Evolutionary conservation across 441 rosid genomes (phyloP), one percentile per base, ranked within the genome.

Genomic region (Populus hybrid): DNA sequence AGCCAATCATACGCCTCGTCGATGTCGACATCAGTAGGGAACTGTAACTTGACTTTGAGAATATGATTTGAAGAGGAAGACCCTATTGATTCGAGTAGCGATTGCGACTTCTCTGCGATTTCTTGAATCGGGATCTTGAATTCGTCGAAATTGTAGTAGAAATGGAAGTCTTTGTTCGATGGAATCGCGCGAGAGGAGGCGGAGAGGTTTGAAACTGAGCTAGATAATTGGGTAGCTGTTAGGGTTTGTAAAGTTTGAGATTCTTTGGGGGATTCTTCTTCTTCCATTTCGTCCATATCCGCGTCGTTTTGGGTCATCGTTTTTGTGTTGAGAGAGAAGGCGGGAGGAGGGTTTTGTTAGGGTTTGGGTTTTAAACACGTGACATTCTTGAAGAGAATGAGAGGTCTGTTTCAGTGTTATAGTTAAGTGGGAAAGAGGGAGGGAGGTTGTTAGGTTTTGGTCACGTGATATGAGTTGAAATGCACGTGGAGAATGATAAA

Each of bases 1-100:
- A 94, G 88, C 97, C 97, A 92, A 71, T 95, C 93, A 76, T 85
- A 88, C 16, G 89, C 87, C 10, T 88, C 94, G 31, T 77, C 89
- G 18, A 71, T 79, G 40, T 85, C 93, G 64, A 85, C 31, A n/a
- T 92, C 93, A 9, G 31, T 64, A 0, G 83, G 83, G 63, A 75
- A 83, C 18, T 33, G 29, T 2, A 80, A 33, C 3, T 8, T 45
- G 3, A 81, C 77, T 33, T 80, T 81, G 12, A 89, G 87, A 86
- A 85, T 6, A n/a, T 73, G 56, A 75, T 77, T 68, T 20, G 53
- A 78, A 1, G 83, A 77, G 28, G 91, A 82, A 35, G 87, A 83
- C 33, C 97, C 98, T 28, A 91, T 82, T 42, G 92, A 81, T 23
- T 82, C 82, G 4, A 95, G 93, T 40, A 86, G 72, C 6, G 92